Conservation (phyloP, 2,329 filamentous ascomycete genomes). For the Xylariaceae sp. region DNA sequence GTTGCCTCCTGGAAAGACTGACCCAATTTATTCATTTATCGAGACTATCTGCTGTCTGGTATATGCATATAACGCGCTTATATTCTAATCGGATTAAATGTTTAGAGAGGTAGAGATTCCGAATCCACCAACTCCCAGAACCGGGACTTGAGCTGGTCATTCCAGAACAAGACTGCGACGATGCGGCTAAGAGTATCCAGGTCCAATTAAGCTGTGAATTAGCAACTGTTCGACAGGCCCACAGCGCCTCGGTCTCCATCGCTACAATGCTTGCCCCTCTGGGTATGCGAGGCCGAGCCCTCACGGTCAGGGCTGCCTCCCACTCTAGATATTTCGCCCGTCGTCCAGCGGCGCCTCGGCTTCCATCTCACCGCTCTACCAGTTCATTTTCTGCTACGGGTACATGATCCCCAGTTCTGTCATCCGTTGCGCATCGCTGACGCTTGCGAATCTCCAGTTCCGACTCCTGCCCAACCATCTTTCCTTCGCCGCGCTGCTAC, state of each 20-base stretch:
- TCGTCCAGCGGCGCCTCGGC: slow-evolving; percentile 8
- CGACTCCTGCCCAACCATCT: slow-evolving; percentile 27
- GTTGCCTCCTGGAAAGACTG: no score
- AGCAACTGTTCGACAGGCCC: slow-evolving; percentile 2
- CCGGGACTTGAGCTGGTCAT: no score
- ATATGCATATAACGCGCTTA: no score
- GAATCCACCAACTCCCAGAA: no score
- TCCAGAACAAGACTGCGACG: no score
- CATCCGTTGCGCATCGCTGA: not conserved
- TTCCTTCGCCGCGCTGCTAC: slow-evolving; percentile 41
- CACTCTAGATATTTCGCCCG: slow-evolving; percentile 2
- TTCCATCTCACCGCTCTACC: slow-evolving; percentile 13
- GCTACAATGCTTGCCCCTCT: slow-evolving; percentile 14
- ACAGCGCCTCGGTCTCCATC: slow-evolving; percentile 5
- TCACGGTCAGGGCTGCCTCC: slow-evolving; percentile 9
- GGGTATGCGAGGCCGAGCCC: slow-evolving; percentile 15
- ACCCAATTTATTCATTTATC: no score
- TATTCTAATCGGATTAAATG: no score
- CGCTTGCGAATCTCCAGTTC: slow-evolving; percentile 8
- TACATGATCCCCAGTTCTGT: slow-evolving; percentile 4
- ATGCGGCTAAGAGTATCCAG: no score
- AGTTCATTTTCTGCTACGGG: slow-evolving; percentile 17
- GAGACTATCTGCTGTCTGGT: no score
- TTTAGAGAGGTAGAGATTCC: no score
- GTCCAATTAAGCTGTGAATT: no score